Percentiles rank a stretch among this genome's conserved stretches.
These are phyloP conservation scores for Suhomyces bolitotheri DNA, from an alignment of 1,139 yeast species.

Conservation along the genomic window DNA sequence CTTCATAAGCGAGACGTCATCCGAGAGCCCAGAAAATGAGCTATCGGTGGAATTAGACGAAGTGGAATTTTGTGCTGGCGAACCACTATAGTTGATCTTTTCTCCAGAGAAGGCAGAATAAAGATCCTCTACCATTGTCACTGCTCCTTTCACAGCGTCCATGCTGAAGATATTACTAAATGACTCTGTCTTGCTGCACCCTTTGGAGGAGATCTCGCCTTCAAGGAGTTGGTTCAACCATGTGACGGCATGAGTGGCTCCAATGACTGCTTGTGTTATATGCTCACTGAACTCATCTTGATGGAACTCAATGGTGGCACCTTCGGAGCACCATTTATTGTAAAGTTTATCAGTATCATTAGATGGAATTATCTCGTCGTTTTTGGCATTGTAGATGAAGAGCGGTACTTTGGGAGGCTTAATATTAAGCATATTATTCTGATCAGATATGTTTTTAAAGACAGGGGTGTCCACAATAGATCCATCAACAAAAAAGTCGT, in stretches of 20 bases:
- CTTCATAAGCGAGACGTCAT: too few species aligned
- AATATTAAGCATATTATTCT: constrained; percentile 4
- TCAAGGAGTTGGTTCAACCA: constrained; percentile 16
- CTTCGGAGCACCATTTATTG: constrained; percentile 19
- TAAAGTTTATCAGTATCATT: constrained; percentile 14
- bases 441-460: not conserved
- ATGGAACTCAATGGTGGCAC: constrained; percentile 18
- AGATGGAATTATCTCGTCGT: constrained; percentile 26
- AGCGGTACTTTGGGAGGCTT: constrained; percentile 32
- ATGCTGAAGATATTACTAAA: constrained; percentile 1
- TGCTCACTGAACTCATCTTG: constrained; percentile 21
- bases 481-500: constrained; percentile 2
- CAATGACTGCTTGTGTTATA: constrained; percentile 16
- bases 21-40: too few species aligned
- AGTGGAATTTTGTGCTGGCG: too few species aligned
- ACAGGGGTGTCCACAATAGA: constrained; percentile 1
- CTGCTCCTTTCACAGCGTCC: constrained; percentile 4
- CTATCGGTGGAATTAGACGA: too few species aligned
- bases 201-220: constrained; percentile 1
- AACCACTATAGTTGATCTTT: too few species aligned
- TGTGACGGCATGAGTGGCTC: constrained; percentile 19
- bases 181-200: constrained; percentile 4
- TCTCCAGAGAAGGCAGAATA: too few species aligned
- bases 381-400: constrained; percentile 34
- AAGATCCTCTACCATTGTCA: too few species aligned